These are phyloP conservation scores for Coix lacrymajobi DNA, from an alignment of 176 grass and related monocot genomes.

Conservation along the genomic window DNA sequence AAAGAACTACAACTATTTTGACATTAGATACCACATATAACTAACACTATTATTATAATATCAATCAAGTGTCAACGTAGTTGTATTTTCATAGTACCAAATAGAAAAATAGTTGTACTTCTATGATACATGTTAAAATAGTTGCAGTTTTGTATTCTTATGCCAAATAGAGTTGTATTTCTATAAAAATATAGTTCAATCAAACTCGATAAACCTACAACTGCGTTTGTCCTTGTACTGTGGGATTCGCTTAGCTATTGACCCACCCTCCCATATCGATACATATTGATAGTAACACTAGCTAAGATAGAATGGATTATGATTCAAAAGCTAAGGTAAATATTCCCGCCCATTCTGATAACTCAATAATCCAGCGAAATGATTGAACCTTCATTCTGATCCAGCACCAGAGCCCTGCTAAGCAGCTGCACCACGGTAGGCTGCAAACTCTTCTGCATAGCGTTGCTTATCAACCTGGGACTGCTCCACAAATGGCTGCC, in stretches of 20 bases:
- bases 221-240: neutral
- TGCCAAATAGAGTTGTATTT: neutral
- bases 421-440: conserved; percentile 36
- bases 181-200: too few species aligned
- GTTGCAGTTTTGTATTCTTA: neutral
- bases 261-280: neutral
- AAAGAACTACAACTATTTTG: too few species aligned
- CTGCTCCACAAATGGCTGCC: conserved; percentile 51
- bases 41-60: neutral
- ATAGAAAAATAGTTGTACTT: neutral
- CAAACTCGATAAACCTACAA: too few species aligned
- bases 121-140: neutral
- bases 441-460: conserved; percentile 57
- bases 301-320: neutral
- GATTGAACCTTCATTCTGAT: conserved; percentile 29
- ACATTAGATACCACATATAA: too few species aligned
- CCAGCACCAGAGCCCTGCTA: conserved; percentile 34
- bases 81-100: neutral
- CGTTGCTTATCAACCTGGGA: conserved; percentile 60
- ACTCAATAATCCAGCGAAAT: neutral
- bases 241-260: neutral
- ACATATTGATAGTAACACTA: neutral
- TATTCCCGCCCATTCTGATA: neutral
- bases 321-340: neutral
- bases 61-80: neutral